These are phyloP conservation scores for Chrysochromulina parva DNA, from an alignment of 78 protist species.

Conservation along the genomic window DNA sequence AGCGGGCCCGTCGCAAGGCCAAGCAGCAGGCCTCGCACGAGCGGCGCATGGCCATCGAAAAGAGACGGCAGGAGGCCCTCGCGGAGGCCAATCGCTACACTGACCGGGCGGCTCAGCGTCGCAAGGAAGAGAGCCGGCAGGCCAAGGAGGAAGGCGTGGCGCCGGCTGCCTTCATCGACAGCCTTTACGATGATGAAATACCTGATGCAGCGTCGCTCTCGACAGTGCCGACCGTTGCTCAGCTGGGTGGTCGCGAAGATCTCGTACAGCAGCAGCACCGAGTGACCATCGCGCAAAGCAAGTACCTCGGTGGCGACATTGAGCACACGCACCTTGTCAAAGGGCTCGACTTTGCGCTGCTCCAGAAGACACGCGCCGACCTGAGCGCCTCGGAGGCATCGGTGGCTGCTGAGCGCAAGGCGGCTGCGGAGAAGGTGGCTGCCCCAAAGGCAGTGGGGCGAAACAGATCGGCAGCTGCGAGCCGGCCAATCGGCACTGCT, in stretches of 20 bases:
- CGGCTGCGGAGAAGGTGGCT: background rate
- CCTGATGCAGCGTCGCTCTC: background rate
- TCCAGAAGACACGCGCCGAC: constrained; percentile 47
- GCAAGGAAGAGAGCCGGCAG: constrained; percentile 11
- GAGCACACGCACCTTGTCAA: constrained; percentile 76
- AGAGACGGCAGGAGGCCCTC: constrained; percentile 3
- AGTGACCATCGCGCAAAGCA: constrained; percentile 26
- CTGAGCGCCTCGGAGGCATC: background rate
- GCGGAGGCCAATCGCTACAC: background rate
- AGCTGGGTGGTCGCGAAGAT: background rate
- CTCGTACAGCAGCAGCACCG: background rate
- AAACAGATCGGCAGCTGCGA: too few species aligned
- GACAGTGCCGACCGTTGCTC: background rate
- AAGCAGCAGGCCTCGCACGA: constrained; percentile 22
- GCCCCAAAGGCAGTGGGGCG: too few species aligned
- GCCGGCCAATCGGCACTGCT: too few species aligned
- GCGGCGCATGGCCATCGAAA: background rate
- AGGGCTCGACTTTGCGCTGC: constrained; percentile 73
- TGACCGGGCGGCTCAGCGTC: constrained; percentile 53
- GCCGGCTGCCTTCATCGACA: background rate
- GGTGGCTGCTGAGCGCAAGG: background rate
- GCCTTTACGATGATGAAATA: background rate
- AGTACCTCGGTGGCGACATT: constrained; percentile 71
- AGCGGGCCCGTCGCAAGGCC: background rate
- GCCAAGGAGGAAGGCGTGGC: background rate